phyloP scores from a whole-genome alignment of 106 monocot genomes.

The Iris macrosiphon region DNA sequence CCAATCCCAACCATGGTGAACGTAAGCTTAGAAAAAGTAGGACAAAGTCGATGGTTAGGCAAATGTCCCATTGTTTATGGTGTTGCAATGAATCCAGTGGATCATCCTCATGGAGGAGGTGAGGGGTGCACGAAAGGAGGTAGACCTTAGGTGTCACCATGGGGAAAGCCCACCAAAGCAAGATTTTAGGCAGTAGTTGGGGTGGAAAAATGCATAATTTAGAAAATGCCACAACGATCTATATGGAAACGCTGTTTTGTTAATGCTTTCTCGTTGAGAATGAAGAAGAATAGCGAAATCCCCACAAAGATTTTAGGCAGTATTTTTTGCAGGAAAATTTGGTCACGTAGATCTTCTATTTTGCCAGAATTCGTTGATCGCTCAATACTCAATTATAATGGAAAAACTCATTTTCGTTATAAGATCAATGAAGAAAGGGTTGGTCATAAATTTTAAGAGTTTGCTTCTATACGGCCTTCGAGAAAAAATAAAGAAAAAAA shows the following conservation, averaged over 20 bases:
- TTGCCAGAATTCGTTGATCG: too few relatives aligned
- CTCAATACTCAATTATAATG: too few relatives aligned
- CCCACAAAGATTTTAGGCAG: too few relatives aligned
- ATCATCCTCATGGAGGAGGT: constrained; percentile 72
- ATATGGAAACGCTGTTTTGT: background rate
- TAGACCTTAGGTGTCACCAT: constrained; percentile 34
- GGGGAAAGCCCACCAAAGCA: constrained; percentile 37
- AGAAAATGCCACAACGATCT: background rate
- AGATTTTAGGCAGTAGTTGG: constrained; percentile 16
- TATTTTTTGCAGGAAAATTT: too few relatives aligned
- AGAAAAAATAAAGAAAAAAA: too few relatives aligned
- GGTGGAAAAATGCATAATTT: constrained; percentile 4
- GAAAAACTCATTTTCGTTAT: too few relatives aligned
- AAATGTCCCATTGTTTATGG: constrained; percentile 52
- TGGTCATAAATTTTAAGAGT: too few relatives aligned
- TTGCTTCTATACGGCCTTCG: too few relatives aligned
- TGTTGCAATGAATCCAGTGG: constrained; percentile 65
- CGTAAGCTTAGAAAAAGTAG: constrained; percentile 33
- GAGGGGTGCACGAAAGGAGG: constrained; percentile 47
- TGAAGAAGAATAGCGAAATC: background rate
- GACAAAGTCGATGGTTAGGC: constrained; percentile 42
- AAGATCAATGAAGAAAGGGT: too few relatives aligned
- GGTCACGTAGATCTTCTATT: too few relatives aligned
- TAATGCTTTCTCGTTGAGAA: background rate
- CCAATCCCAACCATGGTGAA: constrained; percentile 22